A percentile compares a stretch with the other conserved stretches of the same genome.
Evolutionary conservation across 176 grass and related monocot genomes (phyloP).

Genomic region (Eleusine coracana): DNA sequence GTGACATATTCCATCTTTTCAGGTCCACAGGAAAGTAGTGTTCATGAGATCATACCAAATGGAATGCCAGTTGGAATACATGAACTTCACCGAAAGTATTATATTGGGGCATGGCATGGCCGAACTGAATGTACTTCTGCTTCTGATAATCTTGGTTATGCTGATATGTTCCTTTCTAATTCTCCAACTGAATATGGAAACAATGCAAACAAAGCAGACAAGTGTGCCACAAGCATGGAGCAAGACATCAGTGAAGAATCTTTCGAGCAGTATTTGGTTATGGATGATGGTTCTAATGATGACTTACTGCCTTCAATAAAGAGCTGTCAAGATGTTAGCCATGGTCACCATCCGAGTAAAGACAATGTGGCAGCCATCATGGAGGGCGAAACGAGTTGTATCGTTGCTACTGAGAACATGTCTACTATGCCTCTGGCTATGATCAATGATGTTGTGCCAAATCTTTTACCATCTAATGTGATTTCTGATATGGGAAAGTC

Average conservation of each 20-base stretch:
- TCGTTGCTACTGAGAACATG: neutral
- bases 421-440: slow-evolving; percentile 6
- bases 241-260: slow-evolving; percentile 8
- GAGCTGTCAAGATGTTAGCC: neutral
- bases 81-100: neutral
- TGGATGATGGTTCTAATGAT: neutral
- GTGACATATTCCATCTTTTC: neutral
- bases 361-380: neutral
- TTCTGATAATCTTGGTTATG: neutral
- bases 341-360: neutral
- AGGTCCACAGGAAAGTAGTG: slow-evolving; percentile 11
- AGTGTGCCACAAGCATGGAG: slow-evolving; percentile 12
- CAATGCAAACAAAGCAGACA: neutral
- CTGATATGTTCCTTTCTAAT: slow-evolving; percentile 3
- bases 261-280: slow-evolving; percentile 1
- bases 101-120: neutral
- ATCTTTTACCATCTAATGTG: neutral
- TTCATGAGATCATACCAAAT: neutral
- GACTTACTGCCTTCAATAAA: neutral
- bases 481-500: neutral
- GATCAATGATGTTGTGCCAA: neutral
- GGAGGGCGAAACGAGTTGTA: neutral
- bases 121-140: neutral
- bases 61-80: neutral
- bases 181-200: slow-evolving; percentile 5